phyloP scores from a whole-genome alignment of 805 yeast species.

The Geotrichum ghanense region DNA sequence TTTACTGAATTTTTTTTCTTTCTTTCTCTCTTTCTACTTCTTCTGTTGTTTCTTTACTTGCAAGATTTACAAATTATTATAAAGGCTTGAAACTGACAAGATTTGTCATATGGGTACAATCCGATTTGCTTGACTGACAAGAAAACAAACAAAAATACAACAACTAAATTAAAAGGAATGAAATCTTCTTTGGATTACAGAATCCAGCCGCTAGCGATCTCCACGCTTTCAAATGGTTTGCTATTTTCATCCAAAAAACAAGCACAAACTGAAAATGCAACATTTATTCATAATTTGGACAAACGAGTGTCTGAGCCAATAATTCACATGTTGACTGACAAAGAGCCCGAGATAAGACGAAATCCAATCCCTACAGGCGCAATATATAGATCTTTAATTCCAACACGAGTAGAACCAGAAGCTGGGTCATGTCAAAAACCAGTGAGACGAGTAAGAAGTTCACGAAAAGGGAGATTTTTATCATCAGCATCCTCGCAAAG shows the following conservation, averaged over 20 bases:
- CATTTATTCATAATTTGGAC: background rate
- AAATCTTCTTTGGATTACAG: too few species aligned
- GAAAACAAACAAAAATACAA: too few species aligned
- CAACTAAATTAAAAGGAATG: too few species aligned
- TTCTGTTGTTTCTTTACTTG: too few species aligned
- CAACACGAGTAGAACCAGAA: background rate
- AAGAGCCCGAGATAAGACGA: background rate
- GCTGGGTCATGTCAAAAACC: background rate
- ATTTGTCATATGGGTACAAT: too few species aligned
- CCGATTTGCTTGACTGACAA: too few species aligned
- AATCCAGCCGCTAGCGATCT: background rate
- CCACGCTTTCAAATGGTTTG: background rate
- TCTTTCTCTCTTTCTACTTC: too few species aligned
- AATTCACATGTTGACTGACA: background rate
- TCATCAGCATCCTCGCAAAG: background rate
- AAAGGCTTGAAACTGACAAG: too few species aligned
- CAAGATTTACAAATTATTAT: too few species aligned
- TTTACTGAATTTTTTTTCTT: too few species aligned
- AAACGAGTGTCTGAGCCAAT: background rate
- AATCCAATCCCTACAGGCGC: background rate
- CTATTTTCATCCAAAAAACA: background rate
- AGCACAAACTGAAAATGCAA: background rate
- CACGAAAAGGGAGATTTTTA: background rate
- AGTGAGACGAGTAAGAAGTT: background rate
- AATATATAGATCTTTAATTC: background rate